Base-by-base conservation (phyloP, 805 yeast genomes). In the Lachancea lanzarotensis region DNA sequence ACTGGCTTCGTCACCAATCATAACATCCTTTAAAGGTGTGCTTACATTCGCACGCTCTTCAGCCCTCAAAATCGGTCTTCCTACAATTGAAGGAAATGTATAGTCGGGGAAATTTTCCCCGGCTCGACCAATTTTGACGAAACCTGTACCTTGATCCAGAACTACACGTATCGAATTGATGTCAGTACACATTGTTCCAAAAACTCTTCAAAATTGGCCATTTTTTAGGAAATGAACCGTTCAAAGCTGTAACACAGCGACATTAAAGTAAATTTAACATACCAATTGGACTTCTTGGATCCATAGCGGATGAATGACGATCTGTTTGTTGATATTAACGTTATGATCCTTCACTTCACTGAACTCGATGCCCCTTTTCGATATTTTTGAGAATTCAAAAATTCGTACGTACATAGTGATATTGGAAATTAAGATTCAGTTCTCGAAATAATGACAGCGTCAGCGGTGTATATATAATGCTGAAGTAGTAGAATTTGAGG, bases 141-240 rank as follows among this genome's bases (percentile, higher is more conserved):
- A 93, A 46, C 98, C 98, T 40, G 98, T 93, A 71, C 98, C 98
- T 72, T 93, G 98, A 71, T 93, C 98, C 56, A 93, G 86, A 56
- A 93, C 98, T 59, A 3, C 8, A 22, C 25, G n/a, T n/a, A 22
- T 22, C 25, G 15, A 32, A 20, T 15, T 19, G 17, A 22, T 32
- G 19, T n/a, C 27, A 25, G 39, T 41, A 34, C 27, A 34, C 27
- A 35, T 26, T 16, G 8, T 26, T 22, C 25, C 25, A 22, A 17
- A 41, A 27, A 27, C 11, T 9, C 35, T 17, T 15, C n/a, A 30
- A 30, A 13, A 30, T 30, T 6, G 33, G 11, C 33, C n/a, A 12
- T 4, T 6, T 15, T 15, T 30, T 25, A 38, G 13, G 36, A 19
- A 16, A n/a, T n/a, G n/a, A n/a, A n/a, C n/a, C n/a, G n/a, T 15